Conservation (phyloP, 2,329 filamentous ascomycete species). For the Orbilia oligospora region DNA sequence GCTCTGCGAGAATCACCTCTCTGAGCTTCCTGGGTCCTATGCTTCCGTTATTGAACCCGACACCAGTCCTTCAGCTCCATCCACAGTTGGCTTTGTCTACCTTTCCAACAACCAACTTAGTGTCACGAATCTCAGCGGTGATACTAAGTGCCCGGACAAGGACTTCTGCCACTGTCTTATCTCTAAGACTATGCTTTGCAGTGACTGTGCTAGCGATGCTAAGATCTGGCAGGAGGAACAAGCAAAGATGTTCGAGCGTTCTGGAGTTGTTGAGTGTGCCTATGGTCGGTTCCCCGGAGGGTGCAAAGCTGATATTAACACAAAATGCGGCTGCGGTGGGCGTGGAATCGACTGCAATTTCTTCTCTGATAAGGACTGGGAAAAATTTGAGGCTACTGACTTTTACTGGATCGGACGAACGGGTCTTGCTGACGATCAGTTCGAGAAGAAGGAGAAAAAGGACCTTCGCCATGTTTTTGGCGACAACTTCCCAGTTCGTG, state of each 20-base stretch:
- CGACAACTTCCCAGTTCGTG: constrained; percentile 53
- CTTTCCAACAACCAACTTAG: constrained; percentile 52
- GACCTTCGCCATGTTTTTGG: constrained; percentile 58
- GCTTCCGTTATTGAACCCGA: not conserved
- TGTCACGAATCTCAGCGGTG: constrained; percentile 50
- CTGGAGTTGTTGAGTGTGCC: constrained; percentile 52
- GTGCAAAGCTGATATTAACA: constrained; percentile 48
- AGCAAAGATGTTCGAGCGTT: constrained; percentile 36
- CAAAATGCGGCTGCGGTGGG: constrained; percentile 53
- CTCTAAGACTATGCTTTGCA: constrained; percentile 59
- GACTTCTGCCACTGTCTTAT: constrained; percentile 55
- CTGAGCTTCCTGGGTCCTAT: constrained; percentile 46
- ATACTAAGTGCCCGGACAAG: constrained; percentile 52
- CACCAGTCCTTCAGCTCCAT: constrained; percentile 29
- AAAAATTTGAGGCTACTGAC: constrained; percentile 57
- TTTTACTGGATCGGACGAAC: constrained; percentile 57
- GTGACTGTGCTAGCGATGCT: constrained; percentile 39
- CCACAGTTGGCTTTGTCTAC: constrained; percentile 44
- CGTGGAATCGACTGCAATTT: constrained; percentile 57
- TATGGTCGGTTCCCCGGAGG: constrained; percentile 58
- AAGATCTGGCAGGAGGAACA: constrained; percentile 49
- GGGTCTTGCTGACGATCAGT: constrained; percentile 39
- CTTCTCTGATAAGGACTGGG: constrained; percentile 54
- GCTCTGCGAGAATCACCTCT: constrained; percentile 52
- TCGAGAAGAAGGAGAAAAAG: constrained; percentile 57